phyloP scores from a whole-genome alignment of 148 eudicot species.

The Diospyros kaki region DNA sequence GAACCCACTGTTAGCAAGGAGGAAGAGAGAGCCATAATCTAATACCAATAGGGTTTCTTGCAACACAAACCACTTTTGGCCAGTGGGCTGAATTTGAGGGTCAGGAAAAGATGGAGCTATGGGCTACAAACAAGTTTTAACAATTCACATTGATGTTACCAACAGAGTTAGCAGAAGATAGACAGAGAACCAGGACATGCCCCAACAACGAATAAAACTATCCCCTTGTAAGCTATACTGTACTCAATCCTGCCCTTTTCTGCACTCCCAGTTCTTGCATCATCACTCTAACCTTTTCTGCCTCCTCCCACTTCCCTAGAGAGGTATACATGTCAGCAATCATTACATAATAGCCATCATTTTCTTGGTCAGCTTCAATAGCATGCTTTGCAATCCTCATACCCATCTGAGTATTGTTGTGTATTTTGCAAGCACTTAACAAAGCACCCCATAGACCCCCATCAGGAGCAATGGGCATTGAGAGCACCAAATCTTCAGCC shows the following conservation, averaged over 20 bases:
- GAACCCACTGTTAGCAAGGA: no score
- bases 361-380: slow-evolving; percentile 56
- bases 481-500: slow-evolving; percentile 58
- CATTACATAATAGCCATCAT: slow-evolving; percentile 63
- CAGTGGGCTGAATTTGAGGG: neutral
- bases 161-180: neutral
- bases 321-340: slow-evolving; percentile 54
- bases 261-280: slow-evolving; percentile 61
- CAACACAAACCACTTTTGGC: no score
- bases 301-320: slow-evolving; percentile 61
- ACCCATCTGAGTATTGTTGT: slow-evolving; percentile 49
- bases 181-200: neutral
- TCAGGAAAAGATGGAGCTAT: neutral
- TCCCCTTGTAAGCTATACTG: slow-evolving; percentile 29
- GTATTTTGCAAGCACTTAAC: slow-evolving; percentile 65
- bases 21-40: no score
- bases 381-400: slow-evolving; percentile 54
- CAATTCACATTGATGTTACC: neutral
- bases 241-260: slow-evolving; percentile 71
- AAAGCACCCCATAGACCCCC: slow-evolving; percentile 75
- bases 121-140: neutral
- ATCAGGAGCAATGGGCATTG: slow-evolving; percentile 69
- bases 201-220: neutral
- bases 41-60: no score
- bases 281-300: slow-evolving; percentile 45